These are phyloP conservation scores for Saccharomyces pastorianus DNA, from an alignment of 1,139 yeast genomes.

Conservation along the genomic window DNA sequence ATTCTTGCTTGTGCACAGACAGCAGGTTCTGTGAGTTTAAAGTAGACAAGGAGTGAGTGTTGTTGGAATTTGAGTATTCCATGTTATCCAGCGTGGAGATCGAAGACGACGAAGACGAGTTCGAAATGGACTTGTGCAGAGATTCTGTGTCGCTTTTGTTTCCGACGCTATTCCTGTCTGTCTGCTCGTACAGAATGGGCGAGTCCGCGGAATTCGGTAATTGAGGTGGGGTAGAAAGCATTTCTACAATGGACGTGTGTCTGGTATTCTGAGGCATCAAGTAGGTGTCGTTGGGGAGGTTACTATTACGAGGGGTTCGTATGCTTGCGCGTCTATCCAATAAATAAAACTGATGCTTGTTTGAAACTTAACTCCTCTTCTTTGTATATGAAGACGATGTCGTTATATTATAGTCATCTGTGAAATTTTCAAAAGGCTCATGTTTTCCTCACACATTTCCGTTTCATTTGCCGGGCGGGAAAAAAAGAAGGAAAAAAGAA, in stretches of 20 bases:
- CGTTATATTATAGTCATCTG: background rate
- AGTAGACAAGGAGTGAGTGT: conserved; percentile 2
- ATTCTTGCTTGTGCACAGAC: conserved; percentile 28
- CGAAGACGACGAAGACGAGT: conserved; percentile 5
- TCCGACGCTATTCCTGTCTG: background rate
- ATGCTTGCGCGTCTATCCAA: background rate
- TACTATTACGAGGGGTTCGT: background rate
- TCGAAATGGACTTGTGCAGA: background rate
- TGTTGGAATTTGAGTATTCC: conserved; percentile 12
- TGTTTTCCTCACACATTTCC: background rate
- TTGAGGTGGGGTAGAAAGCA: conserved; percentile 80
- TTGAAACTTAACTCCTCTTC: background rate
- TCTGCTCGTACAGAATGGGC: conserved; percentile 3
- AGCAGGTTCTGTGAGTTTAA: background rate
- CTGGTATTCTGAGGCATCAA: conserved; percentile 28
- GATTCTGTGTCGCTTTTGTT: background rate
- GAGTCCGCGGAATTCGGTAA: conserved; percentile 13
- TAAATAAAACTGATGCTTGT: too few species aligned
- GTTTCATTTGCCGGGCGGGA: background rate
- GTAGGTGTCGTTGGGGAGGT: conserved; percentile 1
- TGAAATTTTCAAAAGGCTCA: background rate
- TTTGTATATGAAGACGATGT: background rate
- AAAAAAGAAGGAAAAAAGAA: background rate
- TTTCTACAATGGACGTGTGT: conserved; percentile 73
- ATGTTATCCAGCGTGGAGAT: conserved; percentile 7